These are phyloP conservation scores for Teratosphaeria viscida DNA, from an alignment of 2,329 filamentous ascomycete genomes.

Conservation along the genomic window DNA sequence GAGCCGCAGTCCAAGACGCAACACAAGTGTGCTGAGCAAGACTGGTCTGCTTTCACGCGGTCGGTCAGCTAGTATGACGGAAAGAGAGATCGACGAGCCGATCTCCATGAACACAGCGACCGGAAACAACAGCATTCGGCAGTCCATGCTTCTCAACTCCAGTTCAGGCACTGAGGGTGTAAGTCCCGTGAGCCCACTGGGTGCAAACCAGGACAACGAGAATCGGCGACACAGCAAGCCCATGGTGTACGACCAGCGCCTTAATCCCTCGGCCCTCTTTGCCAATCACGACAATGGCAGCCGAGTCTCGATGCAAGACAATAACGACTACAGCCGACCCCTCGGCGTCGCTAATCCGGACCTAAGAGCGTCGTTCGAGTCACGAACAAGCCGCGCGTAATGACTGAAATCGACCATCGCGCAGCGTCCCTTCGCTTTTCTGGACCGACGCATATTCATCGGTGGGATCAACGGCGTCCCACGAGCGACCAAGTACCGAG, in stretches of 20 bases:
- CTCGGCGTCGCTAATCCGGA: constrained; percentile 31
- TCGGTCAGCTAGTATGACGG: constrained; percentile 16
- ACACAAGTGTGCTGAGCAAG: constrained; percentile 39
- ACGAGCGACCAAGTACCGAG: neutral
- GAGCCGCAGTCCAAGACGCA: constrained; percentile 22
- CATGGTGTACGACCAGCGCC: constrained; percentile 37
- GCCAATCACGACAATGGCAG: constrained; percentile 34
- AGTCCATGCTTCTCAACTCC: constrained; percentile 22
- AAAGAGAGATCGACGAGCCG: constrained; percentile 17
- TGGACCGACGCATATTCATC: neutral
- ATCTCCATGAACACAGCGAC: constrained; percentile 6
- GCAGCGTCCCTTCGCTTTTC: neutral
- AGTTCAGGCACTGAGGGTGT: constrained; percentile 14
- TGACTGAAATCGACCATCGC: neutral
- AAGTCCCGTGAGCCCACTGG: constrained; percentile 23
- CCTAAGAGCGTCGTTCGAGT: constrained; percentile 21
- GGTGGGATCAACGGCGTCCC: neutral
- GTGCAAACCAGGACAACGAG: constrained; percentile 12
- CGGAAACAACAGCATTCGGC: constrained; percentile 21
- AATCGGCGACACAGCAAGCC: constrained; percentile 32
- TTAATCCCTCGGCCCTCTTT: constrained; percentile 39
- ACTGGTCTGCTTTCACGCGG: constrained; percentile 32
- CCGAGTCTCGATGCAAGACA: constrained; percentile 35
- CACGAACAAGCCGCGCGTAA: constrained; percentile 5
- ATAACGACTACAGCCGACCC: constrained; percentile 39